Conservation (phyloP, 2,329 filamentous ascomycete genomes). For the Scopulariopsis brevicaulis region DNA sequence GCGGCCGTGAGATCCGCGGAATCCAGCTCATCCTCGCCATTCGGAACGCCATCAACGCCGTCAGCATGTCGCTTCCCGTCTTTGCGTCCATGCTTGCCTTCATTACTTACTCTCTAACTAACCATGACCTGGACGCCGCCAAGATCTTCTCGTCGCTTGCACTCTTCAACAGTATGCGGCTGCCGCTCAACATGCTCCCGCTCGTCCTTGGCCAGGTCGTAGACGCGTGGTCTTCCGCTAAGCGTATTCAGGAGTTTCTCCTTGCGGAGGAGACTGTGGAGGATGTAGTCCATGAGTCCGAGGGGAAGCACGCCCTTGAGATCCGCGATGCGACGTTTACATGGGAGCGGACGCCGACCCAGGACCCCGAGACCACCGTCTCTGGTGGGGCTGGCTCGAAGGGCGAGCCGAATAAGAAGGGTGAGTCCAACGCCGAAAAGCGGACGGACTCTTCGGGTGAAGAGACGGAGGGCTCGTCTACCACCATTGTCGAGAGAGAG, state of each 20-base stretch:
- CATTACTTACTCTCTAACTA: conserved; percentile 62
- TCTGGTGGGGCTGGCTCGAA: conserved; percentile 22
- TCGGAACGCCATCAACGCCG: conserved; percentile 72
- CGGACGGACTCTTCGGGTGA: conserved; percentile 24
- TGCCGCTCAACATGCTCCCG: conserved; percentile 83
- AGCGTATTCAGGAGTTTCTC: conserved; percentile 80
- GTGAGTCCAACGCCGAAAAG: conserved; percentile 16
- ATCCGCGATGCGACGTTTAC: conserved; percentile 69
- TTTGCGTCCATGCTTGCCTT: conserved; percentile 95
- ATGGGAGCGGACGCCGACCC: conserved; percentile 62
- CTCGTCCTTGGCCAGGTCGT: conserved; percentile 81
- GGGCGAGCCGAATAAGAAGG: conserved; percentile 33
- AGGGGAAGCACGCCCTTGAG: conserved; percentile 58
- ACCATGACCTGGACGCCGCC: conserved; percentile 61
- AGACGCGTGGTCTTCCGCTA: conserved; percentile 77
- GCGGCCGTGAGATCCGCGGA: conserved; percentile 65
- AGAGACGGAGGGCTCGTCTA: conserved; percentile 38
- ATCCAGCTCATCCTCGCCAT: conserved; percentile 77
- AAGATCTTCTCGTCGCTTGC: conserved; percentile 86
- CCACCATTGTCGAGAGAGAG: conserved; percentile 43
- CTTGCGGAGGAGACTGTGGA: conserved; percentile 76
- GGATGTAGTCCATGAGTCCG: conserved; percentile 42
- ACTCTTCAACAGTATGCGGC: conserved; percentile 80
- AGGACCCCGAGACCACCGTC: conserved; percentile 29
- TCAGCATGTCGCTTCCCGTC: conserved; percentile 78